Percentiles rank a stretch among this genome's conserved stretches.
Evolutionary conservation across 306 rosid genomes (phyloP).

Genomic region (Fagus crenata): DNA sequence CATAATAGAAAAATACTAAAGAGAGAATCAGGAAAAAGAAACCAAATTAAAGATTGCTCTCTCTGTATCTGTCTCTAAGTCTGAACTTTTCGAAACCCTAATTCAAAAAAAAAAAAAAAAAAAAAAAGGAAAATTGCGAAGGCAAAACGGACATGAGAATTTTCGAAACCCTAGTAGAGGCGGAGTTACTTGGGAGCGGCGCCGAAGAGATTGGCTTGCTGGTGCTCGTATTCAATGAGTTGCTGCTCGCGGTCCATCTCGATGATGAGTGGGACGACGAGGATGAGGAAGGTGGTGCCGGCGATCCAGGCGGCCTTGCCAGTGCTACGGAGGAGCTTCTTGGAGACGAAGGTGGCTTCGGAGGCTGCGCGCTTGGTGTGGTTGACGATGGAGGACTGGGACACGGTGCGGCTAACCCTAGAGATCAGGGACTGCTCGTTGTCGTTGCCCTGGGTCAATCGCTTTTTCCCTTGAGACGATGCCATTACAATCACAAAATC

Average conservation of each 20-base stretch:
- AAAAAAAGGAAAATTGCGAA: no score
- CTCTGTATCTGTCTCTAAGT: background rate
- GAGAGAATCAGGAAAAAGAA: background rate
- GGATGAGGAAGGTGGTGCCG: slow-evolving; percentile 79
- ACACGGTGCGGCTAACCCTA: slow-evolving; percentile 36
- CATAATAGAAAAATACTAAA: no score
- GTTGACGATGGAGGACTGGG: slow-evolving; percentile 52
- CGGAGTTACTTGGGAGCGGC: slow-evolving; percentile 30
- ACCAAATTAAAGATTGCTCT: background rate
- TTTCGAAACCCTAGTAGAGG: background rate
- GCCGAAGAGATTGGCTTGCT: slow-evolving; percentile 91
- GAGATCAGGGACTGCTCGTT: slow-evolving; percentile 35
- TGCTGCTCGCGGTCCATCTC: slow-evolving; percentile 99
- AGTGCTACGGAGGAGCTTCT: slow-evolving; percentile 81
- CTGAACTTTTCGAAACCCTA: background rate
- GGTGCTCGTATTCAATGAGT: slow-evolving; percentile 84
- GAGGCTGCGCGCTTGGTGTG: slow-evolving; percentile 63
- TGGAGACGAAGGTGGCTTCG: slow-evolving; percentile 60
- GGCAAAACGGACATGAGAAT: no score
- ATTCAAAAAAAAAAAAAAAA: no score
- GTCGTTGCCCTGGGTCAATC: slow-evolving; percentile 17
- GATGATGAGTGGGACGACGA: slow-evolving; percentile 83
- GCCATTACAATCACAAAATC: slow-evolving; percentile 11
- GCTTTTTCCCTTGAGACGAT: slow-evolving; percentile 9
- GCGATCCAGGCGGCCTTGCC: slow-evolving; percentile 97